Conservation (phyloP, 805 yeast species). For the Lachancea fermentati region DNA sequence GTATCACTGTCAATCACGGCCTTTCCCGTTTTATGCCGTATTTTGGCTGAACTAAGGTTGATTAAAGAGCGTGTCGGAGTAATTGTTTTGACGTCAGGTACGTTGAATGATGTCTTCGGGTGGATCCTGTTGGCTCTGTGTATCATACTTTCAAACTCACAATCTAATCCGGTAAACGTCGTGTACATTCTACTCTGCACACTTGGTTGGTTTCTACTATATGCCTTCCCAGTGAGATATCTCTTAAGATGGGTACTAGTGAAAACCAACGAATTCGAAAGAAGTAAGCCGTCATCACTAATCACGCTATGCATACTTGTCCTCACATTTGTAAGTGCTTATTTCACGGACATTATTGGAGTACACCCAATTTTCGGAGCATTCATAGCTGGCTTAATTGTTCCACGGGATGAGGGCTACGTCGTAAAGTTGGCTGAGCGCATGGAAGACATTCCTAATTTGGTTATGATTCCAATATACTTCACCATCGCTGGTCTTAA, state of each 20-base stretch:
- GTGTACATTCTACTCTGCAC: constrained; percentile 63
- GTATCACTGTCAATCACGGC: constrained; percentile 84
- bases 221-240: constrained; percentile 52
- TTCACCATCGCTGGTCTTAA: constrained; percentile 76
- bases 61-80: constrained; percentile 61
- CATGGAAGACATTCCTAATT: constrained; percentile 71
- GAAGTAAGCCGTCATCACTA: constrained; percentile 57
- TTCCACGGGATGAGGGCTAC: constrained; percentile 72
- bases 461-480: constrained; percentile 68
- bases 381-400: constrained; percentile 66
- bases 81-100: constrained; percentile 20
- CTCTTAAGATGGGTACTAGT: constrained; percentile 41
- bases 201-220: constrained; percentile 62
- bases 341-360: constrained; percentile 78
- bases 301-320: constrained; percentile 52
- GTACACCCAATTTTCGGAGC: constrained; percentile 87
- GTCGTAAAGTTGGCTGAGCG: constrained; percentile 65
- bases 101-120: constrained; percentile 67
- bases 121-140: constrained; percentile 76
- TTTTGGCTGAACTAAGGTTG: constrained; percentile 64
- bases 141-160: constrained; percentile 70
- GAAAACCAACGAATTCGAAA: constrained; percentile 49
- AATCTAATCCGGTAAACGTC: constrained; percentile 55
- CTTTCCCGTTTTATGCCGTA: constrained; percentile 77
- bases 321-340: constrained; percentile 59